phyloP scores from a whole-genome alignment of 495 filamentous ascomycete species.

The Trichoderma orchidacearum region DNA sequence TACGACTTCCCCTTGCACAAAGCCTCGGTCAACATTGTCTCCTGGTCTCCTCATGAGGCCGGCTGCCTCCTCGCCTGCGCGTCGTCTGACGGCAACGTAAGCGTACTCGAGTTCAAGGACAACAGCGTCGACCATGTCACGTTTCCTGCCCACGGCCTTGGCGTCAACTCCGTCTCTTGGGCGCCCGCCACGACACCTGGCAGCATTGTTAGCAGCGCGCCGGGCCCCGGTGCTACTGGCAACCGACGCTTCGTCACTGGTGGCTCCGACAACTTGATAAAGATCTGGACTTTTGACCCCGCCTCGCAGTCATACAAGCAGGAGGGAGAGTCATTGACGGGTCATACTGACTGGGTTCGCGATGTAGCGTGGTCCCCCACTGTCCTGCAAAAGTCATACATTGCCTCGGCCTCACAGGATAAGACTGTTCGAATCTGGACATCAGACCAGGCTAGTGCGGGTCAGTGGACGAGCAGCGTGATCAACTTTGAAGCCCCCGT shows the following conservation, averaged over 20 bases:
- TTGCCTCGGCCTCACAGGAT: slow-evolving; percentile 88
- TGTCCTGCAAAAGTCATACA: slow-evolving; percentile 86
- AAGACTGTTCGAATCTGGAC: slow-evolving; percentile 98
- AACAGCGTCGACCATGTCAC: slow-evolving; percentile 75
- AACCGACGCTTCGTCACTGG: slow-evolving; percentile 79
- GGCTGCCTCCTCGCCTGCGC: slow-evolving; percentile 93
- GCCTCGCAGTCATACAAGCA: slow-evolving; percentile 34
- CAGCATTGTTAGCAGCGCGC: slow-evolving; percentile 58
- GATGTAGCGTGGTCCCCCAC: slow-evolving; percentile 96
- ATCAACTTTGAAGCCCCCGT: slow-evolving; percentile 77
- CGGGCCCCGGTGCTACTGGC: slow-evolving; percentile 41
- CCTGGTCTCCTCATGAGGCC: slow-evolving; percentile 92
- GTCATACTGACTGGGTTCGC: slow-evolving; percentile 94
- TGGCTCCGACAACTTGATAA: slow-evolving; percentile 82
- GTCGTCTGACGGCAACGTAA: slow-evolving; percentile 82
- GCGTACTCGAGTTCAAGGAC: slow-evolving; percentile 90
- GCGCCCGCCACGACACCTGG: slow-evolving; percentile 73
- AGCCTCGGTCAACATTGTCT: slow-evolving; percentile 88
- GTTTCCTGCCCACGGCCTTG: slow-evolving; percentile 83
- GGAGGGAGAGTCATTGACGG: slow-evolving; percentile 43
- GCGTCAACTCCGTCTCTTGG: slow-evolving; percentile 93
- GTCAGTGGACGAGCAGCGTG: slow-evolving; percentile 69
- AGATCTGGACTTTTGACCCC: slow-evolving; percentile 62
- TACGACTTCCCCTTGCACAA: slow-evolving; percentile 86
- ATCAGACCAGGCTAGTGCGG: slow-evolving; percentile 39